Evolutionary conservation across 176 grass and related monocot species (phyloP).

Genomic region (Oryza australiensis): DNA sequence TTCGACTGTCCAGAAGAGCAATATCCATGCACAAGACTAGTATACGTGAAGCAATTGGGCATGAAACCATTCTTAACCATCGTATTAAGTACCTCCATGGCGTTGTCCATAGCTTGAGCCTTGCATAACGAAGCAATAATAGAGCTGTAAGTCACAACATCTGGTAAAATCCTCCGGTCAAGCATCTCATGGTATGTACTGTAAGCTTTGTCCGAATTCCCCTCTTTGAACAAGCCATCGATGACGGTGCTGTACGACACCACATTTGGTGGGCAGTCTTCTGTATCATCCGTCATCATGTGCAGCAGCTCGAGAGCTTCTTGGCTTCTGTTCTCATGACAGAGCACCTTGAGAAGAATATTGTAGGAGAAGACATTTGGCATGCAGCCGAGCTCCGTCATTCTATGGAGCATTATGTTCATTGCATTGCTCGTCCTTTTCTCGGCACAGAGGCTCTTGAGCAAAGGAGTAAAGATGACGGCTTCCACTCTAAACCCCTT

Average conservation of each 20-base stretch:
- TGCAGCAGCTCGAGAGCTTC: slow-evolving; percentile 11
- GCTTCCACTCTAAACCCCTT: not conserved
- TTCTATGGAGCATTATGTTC: too few species aligned
- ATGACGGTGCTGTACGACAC: slow-evolving; percentile 29
- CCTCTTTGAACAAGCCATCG: slow-evolving; percentile 3
- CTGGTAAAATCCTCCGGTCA: too few species aligned
- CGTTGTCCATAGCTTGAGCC: too few species aligned
- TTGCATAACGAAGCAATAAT: too few species aligned
- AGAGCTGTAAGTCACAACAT: too few species aligned
- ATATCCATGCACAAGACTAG: too few species aligned
- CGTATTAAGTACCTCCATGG: not conserved
- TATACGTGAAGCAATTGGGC: too few species aligned
- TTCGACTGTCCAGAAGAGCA: too few species aligned
- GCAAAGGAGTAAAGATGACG: not conserved
- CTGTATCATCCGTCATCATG: slow-evolving; percentile 9
- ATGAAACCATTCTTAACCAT: slow-evolving; percentile 18
- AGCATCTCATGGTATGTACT: too few species aligned
- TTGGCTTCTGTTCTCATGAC: not conserved
- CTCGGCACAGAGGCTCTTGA: slow-evolving; percentile 21
- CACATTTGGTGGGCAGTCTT: not conserved
- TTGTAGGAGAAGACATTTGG: too few species aligned
- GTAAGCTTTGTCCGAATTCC: not conserved
- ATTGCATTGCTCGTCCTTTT: slow-evolving; percentile 1
- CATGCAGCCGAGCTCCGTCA: too few species aligned
- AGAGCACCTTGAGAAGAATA: slow-evolving; percentile 31